These are phyloP conservation scores for Cercospora nicotianae DNA, from an alignment of 2,329 filamentous ascomycete species.

Conservation along the genomic window DNA sequence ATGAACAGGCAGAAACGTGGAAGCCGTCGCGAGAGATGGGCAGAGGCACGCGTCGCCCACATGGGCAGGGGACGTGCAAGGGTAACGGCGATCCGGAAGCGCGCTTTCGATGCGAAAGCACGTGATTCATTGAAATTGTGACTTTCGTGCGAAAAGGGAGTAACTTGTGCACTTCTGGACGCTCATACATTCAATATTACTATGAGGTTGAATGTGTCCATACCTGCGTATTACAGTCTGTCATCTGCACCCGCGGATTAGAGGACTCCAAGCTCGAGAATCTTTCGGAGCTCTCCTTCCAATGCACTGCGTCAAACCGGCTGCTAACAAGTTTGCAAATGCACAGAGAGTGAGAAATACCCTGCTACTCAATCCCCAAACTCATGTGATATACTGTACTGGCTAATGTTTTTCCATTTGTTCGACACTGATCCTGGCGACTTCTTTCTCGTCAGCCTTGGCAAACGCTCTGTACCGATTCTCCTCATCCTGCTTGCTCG, in stretches of 20 bases:
- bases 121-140: neutral
- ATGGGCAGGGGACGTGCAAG: neutral
- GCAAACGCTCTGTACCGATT: slow-evolving; percentile 24
- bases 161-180: neutral
- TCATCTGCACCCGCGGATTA: neutral
- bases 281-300: neutral
- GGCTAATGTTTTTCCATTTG: neutral
- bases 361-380: neutral
- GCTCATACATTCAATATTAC: neutral
- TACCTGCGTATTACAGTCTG: neutral
- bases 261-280: neutral
- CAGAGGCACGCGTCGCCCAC: neutral
- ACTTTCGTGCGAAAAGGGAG: neutral
- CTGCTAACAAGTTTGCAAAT: neutral
- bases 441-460: slow-evolving; percentile 21
- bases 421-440: slow-evolving; percentile 12
- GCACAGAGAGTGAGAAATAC: neutral
- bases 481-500: slow-evolving; percentile 29
- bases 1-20: neutral
- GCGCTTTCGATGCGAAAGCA: neutral
- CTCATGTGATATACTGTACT: neutral
- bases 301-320: neutral
- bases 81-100: neutral
- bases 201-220: neutral
- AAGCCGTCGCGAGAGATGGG: neutral